phyloP scores from a whole-genome alignment of 768 basidiomycete genomes.

The Paxillus rubicundulus region DNA sequence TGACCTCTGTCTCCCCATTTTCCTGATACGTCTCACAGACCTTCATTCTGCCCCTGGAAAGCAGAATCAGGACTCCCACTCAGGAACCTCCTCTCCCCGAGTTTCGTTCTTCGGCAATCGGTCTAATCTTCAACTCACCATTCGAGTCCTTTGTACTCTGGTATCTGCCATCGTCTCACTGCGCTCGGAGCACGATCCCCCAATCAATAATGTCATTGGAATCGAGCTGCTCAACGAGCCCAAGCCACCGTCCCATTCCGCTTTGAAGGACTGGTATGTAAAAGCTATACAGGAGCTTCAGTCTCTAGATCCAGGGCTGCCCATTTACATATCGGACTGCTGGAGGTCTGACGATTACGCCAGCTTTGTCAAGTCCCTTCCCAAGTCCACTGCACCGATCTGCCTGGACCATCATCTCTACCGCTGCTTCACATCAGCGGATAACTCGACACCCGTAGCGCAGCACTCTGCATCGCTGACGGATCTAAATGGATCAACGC shows the following conservation, averaged over 20 bases:
- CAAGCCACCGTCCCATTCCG: conserved; percentile 45
- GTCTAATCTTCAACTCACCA: conserved; percentile 46
- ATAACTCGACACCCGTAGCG: conserved; percentile 50
- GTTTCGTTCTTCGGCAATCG: conserved; percentile 49
- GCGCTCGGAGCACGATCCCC: conserved; percentile 46
- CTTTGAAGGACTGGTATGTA: conserved; percentile 63
- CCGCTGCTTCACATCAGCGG: conserved; percentile 68
- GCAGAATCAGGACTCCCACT: conserved; percentile 67
- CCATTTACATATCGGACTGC: conserved; percentile 72
- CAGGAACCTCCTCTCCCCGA: conserved; percentile 51
- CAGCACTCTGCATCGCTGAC: conserved; percentile 52
- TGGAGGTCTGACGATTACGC: conserved; percentile 72
- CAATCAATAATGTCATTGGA: conserved; percentile 48
- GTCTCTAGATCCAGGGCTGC: conserved; percentile 50
- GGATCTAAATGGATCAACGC: conserved; percentile 39
- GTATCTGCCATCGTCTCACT: conserved; percentile 36
- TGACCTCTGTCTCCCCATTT: conserved; percentile 8
- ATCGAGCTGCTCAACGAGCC: conserved; percentile 64
- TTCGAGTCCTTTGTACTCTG: conserved; percentile 47
- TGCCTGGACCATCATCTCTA: conserved; percentile 84
- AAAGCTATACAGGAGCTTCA: conserved; percentile 53
- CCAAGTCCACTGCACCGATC: conserved; percentile 37
- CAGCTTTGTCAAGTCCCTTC: conserved; percentile 44
- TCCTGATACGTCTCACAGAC: conserved; percentile 42
- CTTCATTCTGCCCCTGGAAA: conserved; percentile 75